Evolutionary conservation across 768 basidiomycete species (phyloP), one percentile per base, ranked within the genome.

Genomic region (Paxillus involutus): DNA sequence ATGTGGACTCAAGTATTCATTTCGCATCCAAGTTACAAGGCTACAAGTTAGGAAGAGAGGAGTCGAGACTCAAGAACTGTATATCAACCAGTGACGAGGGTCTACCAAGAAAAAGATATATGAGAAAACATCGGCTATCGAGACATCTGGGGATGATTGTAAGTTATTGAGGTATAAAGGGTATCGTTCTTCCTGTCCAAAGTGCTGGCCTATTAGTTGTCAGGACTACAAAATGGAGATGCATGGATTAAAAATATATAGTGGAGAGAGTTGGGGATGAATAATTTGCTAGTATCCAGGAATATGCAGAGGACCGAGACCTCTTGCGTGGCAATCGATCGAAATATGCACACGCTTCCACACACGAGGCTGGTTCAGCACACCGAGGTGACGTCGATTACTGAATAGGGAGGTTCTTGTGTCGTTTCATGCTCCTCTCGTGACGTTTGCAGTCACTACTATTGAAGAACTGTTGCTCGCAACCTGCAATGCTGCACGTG

Each of bases 361-460:
- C n/a, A 48, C 51, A 52, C 17, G 42, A 41, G 41, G 51, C 32
- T 36, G 43, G 49, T 29, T 24, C 17, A 51, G 29, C n/a, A 26
- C 44, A 52, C 44, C 19, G 24, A 30, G 51, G 47, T 36, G 36
- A 32, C 48, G 42, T 24, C 49, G 53, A 60, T 66, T 61, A 59
- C 37, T 40, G 39, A 30, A 17, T 52, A 49, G 30, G 4, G 14
- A 63, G 40, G 19, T 59, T 59, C 45, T 63, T 66, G 26, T 69
- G 68, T 55, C 68, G 68, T 42, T 69, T 72, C 59, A 4, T 59
- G 61, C 71, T 72, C 51, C 56, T 70, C 55, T 70, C 69, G 10
- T 70, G 69, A 44, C 69, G 69, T 41, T 66, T 70, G 52, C 69
- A 72, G 17, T 70, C 69, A 11, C 69, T 72, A 40, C 56, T 68